Base-by-base conservation (phyloP, 805 yeast species). In the Candida germanica region DNA sequence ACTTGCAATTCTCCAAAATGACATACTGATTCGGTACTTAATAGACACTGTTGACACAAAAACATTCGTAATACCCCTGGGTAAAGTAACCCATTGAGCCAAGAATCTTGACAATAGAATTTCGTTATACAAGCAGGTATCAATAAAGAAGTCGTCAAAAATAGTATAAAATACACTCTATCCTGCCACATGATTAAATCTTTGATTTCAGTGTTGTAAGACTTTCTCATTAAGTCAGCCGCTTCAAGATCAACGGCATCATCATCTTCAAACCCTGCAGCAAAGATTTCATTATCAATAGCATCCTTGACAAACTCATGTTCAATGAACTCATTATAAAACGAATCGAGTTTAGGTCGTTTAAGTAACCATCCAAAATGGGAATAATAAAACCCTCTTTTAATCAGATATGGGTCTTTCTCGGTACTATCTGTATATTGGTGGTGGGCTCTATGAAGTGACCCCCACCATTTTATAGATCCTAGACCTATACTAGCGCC, bases 291-390 rank as follows among this genome's bases (percentile, higher is more conserved):
- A 27, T 43, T 43, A 9, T 30, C 44, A n/a, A 35, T 29, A 10
- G 39, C 20, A 22, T 38, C 27, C 6, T 24, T 38, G 17, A 66
- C 64, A 33, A 63, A 64, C 38, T 64, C 70, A 12, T 54, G 60
- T 28, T 65, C 66, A 14, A 64, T 53, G 36, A 63, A 59, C 15
- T 61, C 63, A 6, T 52, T 44, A 42, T 56, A 58, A 36, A 64
- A 65, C 0, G 53, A 43, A 5, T 45, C 44, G 14, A 51, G 49
- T 35, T 64, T 66, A 46, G 86, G 88, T 47, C 72, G 73, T 40
- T 82, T 66, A 22, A 87, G 54, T 64, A 85, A 73, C 95, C 96
- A 89, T 3, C 96, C 97, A 62, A 87, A 68, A 61, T 88, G 96
- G 22, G 91, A 79, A 75, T 79, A 88, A 50, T 75, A 61, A 49